Base-by-base conservation (phyloP, 805 yeast species). In the Saccharomycopsis amapae region DNA sequence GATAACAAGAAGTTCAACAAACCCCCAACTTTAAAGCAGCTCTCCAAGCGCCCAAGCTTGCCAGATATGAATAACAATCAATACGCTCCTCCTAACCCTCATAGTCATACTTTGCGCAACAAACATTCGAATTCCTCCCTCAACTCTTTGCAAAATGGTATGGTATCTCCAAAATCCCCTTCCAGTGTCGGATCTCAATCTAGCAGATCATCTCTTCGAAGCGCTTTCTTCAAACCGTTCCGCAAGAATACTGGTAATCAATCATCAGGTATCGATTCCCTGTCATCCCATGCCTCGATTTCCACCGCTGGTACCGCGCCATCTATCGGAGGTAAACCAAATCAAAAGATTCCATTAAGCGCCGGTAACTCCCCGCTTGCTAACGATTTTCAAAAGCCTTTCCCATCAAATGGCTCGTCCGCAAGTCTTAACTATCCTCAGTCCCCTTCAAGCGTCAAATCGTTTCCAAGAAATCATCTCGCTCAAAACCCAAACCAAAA, bases 161-260 rank as follows among this genome's bases (percentile, higher is more conserved):
- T 30, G 3, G 19, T 25, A 20, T 32, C 30, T 25, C 42, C 48
- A 32, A 32, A 24, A 24, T 13, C 43, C 10, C 33, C 42, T 17
- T 19, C 38, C 13, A 17, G 24, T 12, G 24, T n/a, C 17, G 24
- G 18, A 10, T 15, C 33, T 24, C 31, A 33, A 25, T 26, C 43
- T 12, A 43, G 40, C n/a, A 19, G 47, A n/a, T 35, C 44, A 23
- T 40, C 44, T 20, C 37, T 39, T 18, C 22, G 41, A 5, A 24
- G 32, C 17, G 52, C 49, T 5, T 49, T 49, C 18, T 37, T 45
- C 22, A 36, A 34, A 22, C 52, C 52, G 10, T 48, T 48, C 40
- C 40, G 36, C 28, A 48, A 44, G 40, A 40, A 32, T 20, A 18
- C 20, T 22, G 24, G 25, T 20, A 9, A 19, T 17, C n/a, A 13